A percentile compares a stretch with the other conserved stretches of the same genome.
Conservation (phyloP, 225 moss, liverwort and hornwort genomes). For the Pseudoscleropodium purum region DNA sequence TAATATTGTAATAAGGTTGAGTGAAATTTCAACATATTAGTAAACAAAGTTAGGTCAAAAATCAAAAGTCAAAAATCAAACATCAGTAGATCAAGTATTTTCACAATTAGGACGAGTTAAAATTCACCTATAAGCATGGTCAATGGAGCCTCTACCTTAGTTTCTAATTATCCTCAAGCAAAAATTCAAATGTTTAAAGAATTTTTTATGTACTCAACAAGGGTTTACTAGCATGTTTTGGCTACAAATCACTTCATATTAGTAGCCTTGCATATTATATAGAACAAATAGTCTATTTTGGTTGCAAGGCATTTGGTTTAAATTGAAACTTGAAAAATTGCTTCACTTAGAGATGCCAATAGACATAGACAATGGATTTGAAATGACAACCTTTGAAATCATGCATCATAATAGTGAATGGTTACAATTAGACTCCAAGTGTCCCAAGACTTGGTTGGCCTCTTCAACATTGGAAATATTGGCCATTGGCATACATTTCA, state of each 20-base stretch:
- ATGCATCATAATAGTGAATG: not conserved
- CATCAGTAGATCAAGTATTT: not conserved
- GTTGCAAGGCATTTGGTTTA: not conserved
- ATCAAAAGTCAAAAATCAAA: not conserved
- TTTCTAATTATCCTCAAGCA: too few relatives aligned
- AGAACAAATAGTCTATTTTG: not conserved
- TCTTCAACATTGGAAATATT: not conserved
- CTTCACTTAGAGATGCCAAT: not conserved
- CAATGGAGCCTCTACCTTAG: not conserved
- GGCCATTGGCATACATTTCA: not conserved
- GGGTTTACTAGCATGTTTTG: not conserved
- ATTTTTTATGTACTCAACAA: not conserved
- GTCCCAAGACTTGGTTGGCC: not conserved
- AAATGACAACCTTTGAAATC: slow-evolving; percentile 3
- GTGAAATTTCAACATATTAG: too few relatives aligned
- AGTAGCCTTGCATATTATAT: not conserved
- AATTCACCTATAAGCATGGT: too few relatives aligned
- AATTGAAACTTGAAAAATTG: not conserved
- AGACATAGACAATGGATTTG: not conserved
- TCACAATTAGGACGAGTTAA: not conserved
- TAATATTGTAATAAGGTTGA: too few relatives aligned
- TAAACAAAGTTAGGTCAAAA: not conserved
- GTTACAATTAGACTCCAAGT: not conserved
- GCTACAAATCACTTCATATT: not conserved
- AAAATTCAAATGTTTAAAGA: not conserved